Conservation (phyloP, 805 yeast species). For the Yarrowia sp. region DNA sequence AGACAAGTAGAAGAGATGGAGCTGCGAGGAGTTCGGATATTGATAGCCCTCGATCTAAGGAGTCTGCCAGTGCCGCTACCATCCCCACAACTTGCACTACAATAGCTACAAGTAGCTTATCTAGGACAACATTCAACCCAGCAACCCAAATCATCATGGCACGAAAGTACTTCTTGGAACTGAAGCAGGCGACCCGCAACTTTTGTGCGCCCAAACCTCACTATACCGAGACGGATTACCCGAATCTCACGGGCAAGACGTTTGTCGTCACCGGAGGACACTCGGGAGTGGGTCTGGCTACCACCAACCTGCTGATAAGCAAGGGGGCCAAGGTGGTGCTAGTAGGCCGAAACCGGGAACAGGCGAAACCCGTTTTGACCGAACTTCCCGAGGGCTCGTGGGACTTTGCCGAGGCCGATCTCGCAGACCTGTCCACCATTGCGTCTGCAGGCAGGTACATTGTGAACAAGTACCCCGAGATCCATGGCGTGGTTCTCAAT, state of each 20-base stretch:
- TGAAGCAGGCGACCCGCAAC: background rate
- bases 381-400: slow-evolving; percentile 1
- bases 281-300: slow-evolving; percentile 4
- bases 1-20: background rate
- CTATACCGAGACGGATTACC: background rate
- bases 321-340: background rate
- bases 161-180: background rate
- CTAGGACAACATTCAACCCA: too few relatives aligned
- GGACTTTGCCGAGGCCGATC: slow-evolving; percentile 12
- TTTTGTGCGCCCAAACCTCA: background rate
- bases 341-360: background rate
- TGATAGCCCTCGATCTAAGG: background rate
- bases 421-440: background rate
- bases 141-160: background rate
- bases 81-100: background rate
- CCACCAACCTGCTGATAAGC: background rate
- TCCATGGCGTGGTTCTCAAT: slow-evolving; percentile 50
- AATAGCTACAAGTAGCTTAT: too few relatives aligned
- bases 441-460: background rate
- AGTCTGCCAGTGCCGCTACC: background rate
- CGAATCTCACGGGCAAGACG: slow-evolving; percentile 9
- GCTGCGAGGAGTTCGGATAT: too few relatives aligned
- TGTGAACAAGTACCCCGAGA: background rate
- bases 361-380: background rate
- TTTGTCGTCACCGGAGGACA: slow-evolving; percentile 6